Percentiles rank a stretch among this genome's conserved stretches.
Conservation (phyloP, 192 early-diverging fungal species). For the Backusella parvicylindrica region DNA sequence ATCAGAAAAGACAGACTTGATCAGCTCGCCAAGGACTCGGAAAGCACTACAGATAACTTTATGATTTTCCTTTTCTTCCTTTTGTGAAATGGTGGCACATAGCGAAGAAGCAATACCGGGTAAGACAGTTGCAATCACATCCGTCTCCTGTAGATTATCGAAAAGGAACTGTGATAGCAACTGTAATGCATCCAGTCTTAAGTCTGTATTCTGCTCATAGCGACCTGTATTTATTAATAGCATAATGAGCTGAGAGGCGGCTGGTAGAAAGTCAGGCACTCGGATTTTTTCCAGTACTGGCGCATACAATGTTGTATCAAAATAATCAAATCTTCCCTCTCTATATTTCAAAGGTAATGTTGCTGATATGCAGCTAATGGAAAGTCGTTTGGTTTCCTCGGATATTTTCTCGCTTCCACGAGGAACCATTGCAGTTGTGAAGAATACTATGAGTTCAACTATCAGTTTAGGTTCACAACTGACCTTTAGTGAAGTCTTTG, state of each 20-base stretch:
- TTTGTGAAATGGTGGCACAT: slow-evolving; percentile 24
- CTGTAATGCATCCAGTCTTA: slow-evolving; percentile 34
- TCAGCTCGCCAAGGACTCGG: slow-evolving; percentile 26
- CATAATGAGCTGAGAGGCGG: slow-evolving; percentile 15
- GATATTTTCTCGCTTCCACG: neutral
- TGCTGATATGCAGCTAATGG: slow-evolving; percentile 21
- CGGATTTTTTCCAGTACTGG: slow-evolving; percentile 1
- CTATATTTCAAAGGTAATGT: slow-evolving; percentile 13
- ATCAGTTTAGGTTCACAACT: neutral
- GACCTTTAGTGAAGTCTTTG: neutral
- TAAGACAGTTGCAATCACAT: slow-evolving; percentile 23
- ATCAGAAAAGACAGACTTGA: slow-evolving; percentile 28
- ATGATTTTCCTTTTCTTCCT: slow-evolving; percentile 39
- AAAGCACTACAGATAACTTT: slow-evolving; percentile 23
- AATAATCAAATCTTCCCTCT: neutral
- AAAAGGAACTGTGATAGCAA: slow-evolving; percentile 27
- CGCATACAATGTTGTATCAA: neutral
- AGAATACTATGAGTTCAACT: neutral
- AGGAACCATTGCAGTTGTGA: neutral
- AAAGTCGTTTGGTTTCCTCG: slow-evolving; percentile 28
- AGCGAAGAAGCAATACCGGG: slow-evolving; percentile 37
- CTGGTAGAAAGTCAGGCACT: slow-evolving; percentile 2
- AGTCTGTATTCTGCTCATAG: slow-evolving; percentile 20
- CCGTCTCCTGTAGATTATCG: slow-evolving; percentile 20
- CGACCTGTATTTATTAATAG: slow-evolving; percentile 12